A percentile compares a stretch with the other conserved stretches of the same genome.
These are phyloP conservation scores for Dryadomyces sulphureus DNA, from an alignment of 2,329 filamentous ascomycete genomes.

Conservation along the genomic window DNA sequence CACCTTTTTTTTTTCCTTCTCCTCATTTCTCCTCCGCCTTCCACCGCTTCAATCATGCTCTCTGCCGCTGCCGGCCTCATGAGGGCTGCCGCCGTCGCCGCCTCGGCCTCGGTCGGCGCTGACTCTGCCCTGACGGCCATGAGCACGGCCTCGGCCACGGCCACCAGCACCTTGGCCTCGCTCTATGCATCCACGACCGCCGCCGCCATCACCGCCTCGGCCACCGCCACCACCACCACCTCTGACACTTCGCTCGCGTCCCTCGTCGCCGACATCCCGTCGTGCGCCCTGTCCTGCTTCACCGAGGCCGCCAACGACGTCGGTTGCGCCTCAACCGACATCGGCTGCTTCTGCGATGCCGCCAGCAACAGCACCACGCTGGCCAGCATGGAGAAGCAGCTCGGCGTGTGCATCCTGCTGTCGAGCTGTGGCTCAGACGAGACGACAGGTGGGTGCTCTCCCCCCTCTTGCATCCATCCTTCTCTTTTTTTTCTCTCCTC, in stretches of 20 bases:
- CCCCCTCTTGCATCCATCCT: no score
- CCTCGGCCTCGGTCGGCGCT: no score
- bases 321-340: constrained; percentile 12
- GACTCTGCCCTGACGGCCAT: no score
- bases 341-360: constrained; percentile 14
- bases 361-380: constrained; percentile 4
- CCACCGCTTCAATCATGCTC: neutral
- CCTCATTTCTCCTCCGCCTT: neutral
- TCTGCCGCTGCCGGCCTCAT: neutral
- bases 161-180: neutral
- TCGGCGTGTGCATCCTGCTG: constrained; percentile 11
- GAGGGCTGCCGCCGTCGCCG: neutral
- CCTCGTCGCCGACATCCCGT: constrained; percentile 13
- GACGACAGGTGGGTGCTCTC: neutral
- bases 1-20: no score
- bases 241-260: constrained; percentile 8
- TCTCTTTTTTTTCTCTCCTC: neutral
- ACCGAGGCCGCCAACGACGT: constrained; percentile 8
- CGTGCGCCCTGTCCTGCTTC: constrained; percentile 14
- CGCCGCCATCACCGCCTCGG: neutral
- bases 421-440: constrained; percentile 3
- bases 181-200: neutral
- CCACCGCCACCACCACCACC: neutral
- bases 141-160: no score
- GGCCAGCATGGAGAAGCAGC: constrained; percentile 1